These are phyloP conservation scores for Poterioochromonas sp. DNA, from an alignment of 352 stramenopile species.

Conservation along the genomic window DNA sequence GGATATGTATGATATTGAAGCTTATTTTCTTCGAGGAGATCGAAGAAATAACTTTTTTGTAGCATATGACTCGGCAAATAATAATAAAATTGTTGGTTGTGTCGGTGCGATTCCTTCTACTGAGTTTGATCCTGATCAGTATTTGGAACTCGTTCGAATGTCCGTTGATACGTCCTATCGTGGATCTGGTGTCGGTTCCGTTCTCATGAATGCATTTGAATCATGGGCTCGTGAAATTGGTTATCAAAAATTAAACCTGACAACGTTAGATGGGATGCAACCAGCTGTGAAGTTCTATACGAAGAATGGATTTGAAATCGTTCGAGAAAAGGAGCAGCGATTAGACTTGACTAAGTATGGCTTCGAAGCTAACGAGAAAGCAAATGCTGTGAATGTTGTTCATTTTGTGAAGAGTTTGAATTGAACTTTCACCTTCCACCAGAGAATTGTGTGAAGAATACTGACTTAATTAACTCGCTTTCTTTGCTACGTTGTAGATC, in stretches of 20 bases:
- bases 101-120: background rate
- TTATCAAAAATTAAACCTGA: background rate
- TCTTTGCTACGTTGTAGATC: no score
- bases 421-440: no score
- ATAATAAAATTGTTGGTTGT: background rate
- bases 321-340: no score
- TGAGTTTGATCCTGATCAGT: background rate
- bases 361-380: no score
- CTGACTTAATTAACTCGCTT: no score
- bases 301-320: background rate
- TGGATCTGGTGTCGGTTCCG: background rate
- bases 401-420: no score
- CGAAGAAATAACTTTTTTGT: no score
- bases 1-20: no score
- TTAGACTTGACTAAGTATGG: no score
- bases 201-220: background rate
- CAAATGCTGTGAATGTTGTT: no score
- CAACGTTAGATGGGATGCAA: background rate
- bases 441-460: no score
- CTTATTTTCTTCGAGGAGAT: no score
- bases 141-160: background rate
- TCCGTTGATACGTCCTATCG: background rate
- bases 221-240: background rate
- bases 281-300: background rate
- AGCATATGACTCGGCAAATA: background rate